phyloP scores from a whole-genome alignment of 345 rosid species.

The Abelmoschus esculentus region DNA sequence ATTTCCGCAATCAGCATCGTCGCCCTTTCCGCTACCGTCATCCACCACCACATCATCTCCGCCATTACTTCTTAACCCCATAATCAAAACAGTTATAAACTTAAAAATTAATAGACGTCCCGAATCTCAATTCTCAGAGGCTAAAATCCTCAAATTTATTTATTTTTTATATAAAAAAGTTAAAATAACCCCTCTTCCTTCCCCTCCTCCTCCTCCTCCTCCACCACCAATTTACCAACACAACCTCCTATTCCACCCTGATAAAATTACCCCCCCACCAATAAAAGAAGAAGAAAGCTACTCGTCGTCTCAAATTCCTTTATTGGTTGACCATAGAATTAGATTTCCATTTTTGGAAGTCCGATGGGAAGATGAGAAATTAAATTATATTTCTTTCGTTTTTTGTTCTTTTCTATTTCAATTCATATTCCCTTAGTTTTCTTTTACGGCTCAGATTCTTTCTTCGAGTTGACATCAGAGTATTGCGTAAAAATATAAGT shows the following conservation, averaged over 20 bases:
- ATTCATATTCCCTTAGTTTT: background rate
- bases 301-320: background rate
- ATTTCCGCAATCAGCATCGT: conserved; percentile 25
- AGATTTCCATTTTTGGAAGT: background rate
- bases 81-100: conserved; percentile 18
- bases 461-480: background rate
- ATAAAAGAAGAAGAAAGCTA: background rate
- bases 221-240: background rate
- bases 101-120: background rate
- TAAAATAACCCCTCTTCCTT: background rate
- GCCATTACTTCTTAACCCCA: conserved; percentile 67
- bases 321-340: background rate
- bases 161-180: background rate
- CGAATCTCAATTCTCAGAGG: conserved; percentile 21
- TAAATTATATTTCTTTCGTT: background rate
- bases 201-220: too few relatives aligned
- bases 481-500: background rate
- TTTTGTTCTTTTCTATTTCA: background rate
- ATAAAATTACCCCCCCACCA: background rate
- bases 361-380: conserved; percentile 15
- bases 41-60: conserved; percentile 4
- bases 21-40: conserved; percentile 40
- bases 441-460: background rate
- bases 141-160: conserved; percentile 2
- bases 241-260: conserved; percentile 8